Percentiles rank a stretch among this genome's conserved stretches.
Evolutionary conservation across 2,329 filamentous ascomycete genomes (phyloP).

Genomic region (Alternaria tenuissima): DNA sequence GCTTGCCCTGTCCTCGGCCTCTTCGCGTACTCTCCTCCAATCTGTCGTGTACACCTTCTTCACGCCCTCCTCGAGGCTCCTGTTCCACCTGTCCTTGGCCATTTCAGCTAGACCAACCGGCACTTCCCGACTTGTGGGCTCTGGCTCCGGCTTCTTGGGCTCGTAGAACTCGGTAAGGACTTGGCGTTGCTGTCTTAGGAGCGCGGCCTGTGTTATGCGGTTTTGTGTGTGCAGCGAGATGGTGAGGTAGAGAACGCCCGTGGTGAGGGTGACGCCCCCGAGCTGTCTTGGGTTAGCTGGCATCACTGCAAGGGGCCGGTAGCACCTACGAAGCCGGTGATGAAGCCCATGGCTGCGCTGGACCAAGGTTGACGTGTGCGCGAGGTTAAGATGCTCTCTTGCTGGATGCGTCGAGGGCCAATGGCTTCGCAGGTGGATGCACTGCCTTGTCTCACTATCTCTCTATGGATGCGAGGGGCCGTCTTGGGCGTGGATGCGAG

Average conservation of each 20-base stretch:
- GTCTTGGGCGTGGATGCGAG: not conserved
- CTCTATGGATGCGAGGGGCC: not conserved
- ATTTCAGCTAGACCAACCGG: conserved; percentile 55
- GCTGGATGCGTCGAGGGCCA: conserved; percentile 6
- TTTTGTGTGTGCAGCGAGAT: conserved; percentile 57
- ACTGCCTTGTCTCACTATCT: not conserved
- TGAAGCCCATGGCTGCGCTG: conserved; percentile 57
- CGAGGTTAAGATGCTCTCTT: not conserved
- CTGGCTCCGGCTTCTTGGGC: conserved; percentile 51
- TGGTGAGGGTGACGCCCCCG: conserved; percentile 60
- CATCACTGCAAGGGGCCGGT: not conserved
- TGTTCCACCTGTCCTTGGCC: conserved; percentile 61
- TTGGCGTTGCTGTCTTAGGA: conserved; percentile 57
- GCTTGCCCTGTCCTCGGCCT: conserved; percentile 52
- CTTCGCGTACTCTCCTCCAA: conserved; percentile 54
- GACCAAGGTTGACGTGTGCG: conserved; percentile 1
- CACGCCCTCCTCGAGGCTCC: conserved; percentile 55
- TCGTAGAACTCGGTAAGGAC: conserved; percentile 56
- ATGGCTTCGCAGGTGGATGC: conserved; percentile 10
- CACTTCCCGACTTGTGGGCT: conserved; percentile 50
- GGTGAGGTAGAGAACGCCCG: conserved; percentile 52
- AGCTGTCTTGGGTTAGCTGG: conserved; percentile 46
- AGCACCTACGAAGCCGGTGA: conserved; percentile 58
- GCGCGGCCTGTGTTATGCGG: conserved; percentile 55
- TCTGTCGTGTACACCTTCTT: conserved; percentile 55